These are phyloP conservation scores for Nectriaceae sp. DNA, from an alignment of 2,329 filamentous ascomycete species.

Conservation along the genomic window DNA sequence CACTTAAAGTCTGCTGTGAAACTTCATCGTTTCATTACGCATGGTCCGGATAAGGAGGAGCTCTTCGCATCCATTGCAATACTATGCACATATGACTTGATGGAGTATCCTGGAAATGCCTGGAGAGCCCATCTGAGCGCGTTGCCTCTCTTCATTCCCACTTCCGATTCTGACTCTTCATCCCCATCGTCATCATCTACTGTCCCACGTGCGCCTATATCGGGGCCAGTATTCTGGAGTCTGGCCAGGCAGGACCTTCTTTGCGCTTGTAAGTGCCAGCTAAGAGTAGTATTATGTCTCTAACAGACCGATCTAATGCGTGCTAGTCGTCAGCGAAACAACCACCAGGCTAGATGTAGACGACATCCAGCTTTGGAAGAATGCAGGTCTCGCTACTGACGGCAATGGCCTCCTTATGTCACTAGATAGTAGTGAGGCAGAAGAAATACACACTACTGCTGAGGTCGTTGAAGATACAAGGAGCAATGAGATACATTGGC, in stretches of 20 bases:
- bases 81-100: background rate
- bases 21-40: background rate
- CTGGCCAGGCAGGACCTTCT: background rate
- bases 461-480: constrained; percentile 64
- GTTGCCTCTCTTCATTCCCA: background rate
- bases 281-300: rapidly evolving
- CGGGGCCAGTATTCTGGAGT: background rate
- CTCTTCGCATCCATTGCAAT: background rate
- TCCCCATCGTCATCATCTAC: background rate
- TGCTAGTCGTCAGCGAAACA: constrained; percentile 22
- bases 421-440: constrained; percentile 39
- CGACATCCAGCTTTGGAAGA: constrained; percentile 64
- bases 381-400: constrained; percentile 58
- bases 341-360: constrained; percentile 52
- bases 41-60: background rate
- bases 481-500: constrained; percentile 65
- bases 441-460: constrained; percentile 44
- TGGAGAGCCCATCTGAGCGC: background rate
- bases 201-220: background rate
- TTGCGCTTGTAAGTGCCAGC: constrained; percentile 19
- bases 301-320: background rate
- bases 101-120: background rate
- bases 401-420: constrained; percentile 21
- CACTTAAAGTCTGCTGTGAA: background rate
- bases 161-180: background rate